Base-by-base conservation (phyloP, 495 filamentous ascomycete species). In the Entonaema liquescens region DNA sequence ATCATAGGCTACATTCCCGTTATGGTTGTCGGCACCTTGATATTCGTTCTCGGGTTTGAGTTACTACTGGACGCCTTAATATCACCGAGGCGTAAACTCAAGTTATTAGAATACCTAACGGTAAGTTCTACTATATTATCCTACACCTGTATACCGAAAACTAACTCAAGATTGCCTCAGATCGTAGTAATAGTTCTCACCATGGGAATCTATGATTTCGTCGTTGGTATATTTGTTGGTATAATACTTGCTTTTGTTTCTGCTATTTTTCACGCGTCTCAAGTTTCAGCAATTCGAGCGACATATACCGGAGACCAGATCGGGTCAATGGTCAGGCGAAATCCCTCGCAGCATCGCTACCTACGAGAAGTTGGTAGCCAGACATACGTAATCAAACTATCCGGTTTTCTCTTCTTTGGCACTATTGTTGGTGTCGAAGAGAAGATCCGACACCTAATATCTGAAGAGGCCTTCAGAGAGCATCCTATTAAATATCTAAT, bases 161-260 rank as follows among this genome's bases (percentile, higher is more conserved):
- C 70, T 74, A 64, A 77, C 76, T 79, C 53, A 77, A 23, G 0
- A 21, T 61, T 71, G 38, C 25, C 13, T 29, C 68, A 92, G 88
- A 91, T 98, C 60, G 81, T 97, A 59, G 89, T 89, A n/a, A 98
- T 99, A 70, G 93, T 97, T 5, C 83, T 97, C 31, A 92, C 94
- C 19, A 99, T 99, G 96, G 96, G 96, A 5, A 89, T 91, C 26
- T 96, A 93, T 82, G 95, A 99, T 77, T 98, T 99, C 75, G 95
- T 98, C 5, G 86, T 91, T 26, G 95, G 96, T 29, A 98, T 99
- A 35, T 87, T 97, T 11, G 86, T 95, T 59, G 95, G 95, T 23
- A 96, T 99, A 63, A 87, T 96, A 12, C 82, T 98, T 55, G 96
- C 96, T 2, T 98, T 95, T 71, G 86, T 96, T 63, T 93, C 90